Percentiles rank a stretch among this genome's conserved stretches.
These are phyloP conservation scores for Fusarium verrucosum DNA, from an alignment of 2,329 filamentous ascomycete genomes.

Conservation along the genomic window DNA sequence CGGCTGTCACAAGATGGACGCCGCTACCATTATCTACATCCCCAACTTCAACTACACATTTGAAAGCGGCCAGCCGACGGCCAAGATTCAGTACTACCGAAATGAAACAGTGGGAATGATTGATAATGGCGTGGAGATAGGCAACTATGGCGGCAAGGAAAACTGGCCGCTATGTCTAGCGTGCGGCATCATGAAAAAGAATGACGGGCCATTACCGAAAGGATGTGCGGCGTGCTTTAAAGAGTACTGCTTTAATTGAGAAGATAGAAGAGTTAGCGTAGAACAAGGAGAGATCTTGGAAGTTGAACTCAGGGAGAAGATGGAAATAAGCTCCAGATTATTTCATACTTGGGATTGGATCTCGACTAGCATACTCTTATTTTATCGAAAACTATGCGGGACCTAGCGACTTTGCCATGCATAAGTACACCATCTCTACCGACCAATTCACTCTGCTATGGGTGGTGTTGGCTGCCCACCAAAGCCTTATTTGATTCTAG, in stretches of 20 bases:
- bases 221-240: not conserved
- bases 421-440: no score
- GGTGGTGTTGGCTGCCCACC: no score
- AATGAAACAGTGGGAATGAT: constrained; percentile 9
- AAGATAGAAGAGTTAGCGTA: not conserved
- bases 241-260: constrained; percentile 11
- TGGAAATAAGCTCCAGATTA: no score
- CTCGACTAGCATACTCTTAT: no score
- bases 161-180: constrained; percentile 9
- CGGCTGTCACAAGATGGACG: not conserved
- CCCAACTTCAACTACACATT: constrained; percentile 15
- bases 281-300: no score
- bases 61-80: not conserved
- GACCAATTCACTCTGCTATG: no score
- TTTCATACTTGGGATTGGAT: no score
- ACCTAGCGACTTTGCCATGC: no score
- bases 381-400: no score
- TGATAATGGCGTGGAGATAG: constrained; percentile 1
- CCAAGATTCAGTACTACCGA: constrained; percentile 1
- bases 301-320: no score
- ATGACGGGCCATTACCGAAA: not conserved
- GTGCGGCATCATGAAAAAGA: constrained; percentile 9
- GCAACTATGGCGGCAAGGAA: constrained; percentile 4
- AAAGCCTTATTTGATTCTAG: no score
- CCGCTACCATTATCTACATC: constrained; percentile 5